Evolutionary conservation across 768 basidiomycete genomes (phyloP).

Genomic region (Jaapia argillacea): DNA sequence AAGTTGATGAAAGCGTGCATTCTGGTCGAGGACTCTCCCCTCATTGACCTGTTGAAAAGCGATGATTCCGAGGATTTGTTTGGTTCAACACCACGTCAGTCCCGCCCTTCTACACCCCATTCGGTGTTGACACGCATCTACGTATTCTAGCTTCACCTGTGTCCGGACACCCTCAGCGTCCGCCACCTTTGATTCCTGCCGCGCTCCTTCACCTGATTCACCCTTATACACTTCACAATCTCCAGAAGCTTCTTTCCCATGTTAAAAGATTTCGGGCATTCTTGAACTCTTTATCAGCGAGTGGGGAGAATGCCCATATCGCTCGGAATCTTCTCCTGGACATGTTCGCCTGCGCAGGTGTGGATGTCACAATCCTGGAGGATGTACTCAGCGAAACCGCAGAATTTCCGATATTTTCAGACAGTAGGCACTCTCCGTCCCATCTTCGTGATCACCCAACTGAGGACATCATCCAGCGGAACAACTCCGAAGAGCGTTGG

Average conservation of each 20-base stretch:
- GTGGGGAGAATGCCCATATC: conserved; percentile 51
- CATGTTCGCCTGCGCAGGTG: conserved; percentile 51
- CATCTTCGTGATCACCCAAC: too few relatives aligned
- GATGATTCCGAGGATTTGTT: conserved; percentile 2
- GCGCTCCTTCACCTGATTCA: conserved; percentile 52
- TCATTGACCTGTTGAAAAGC: conserved; percentile 2
- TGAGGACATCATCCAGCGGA: too few relatives aligned
- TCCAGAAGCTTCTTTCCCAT: conserved; percentile 40
- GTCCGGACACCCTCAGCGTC: too few relatives aligned
- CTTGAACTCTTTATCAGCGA: conserved; percentile 41
- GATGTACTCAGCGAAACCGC: conserved; percentile 30
- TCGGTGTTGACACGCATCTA: too few relatives aligned
- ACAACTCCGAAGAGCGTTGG: conserved; percentile 41
- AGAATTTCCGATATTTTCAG: conserved; percentile 17
- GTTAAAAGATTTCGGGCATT: conserved; percentile 49
- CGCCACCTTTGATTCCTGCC: too few relatives aligned
- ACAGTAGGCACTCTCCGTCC: too few relatives aligned
- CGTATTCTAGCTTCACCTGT: too few relatives aligned
- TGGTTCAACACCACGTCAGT: not conserved
- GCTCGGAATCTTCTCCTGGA: conserved; percentile 57
- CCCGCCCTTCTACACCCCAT: not conserved
- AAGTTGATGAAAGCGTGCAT: conserved; percentile 47
- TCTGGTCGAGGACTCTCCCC: conserved; percentile 16
- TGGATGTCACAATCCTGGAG: conserved; percentile 46
- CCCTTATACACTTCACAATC: conserved; percentile 44